A percentile compares a stretch with the other conserved stretches of the same genome.
Conservation (phyloP, 805 yeast genomes). For the Yarrowia alimentaria region DNA sequence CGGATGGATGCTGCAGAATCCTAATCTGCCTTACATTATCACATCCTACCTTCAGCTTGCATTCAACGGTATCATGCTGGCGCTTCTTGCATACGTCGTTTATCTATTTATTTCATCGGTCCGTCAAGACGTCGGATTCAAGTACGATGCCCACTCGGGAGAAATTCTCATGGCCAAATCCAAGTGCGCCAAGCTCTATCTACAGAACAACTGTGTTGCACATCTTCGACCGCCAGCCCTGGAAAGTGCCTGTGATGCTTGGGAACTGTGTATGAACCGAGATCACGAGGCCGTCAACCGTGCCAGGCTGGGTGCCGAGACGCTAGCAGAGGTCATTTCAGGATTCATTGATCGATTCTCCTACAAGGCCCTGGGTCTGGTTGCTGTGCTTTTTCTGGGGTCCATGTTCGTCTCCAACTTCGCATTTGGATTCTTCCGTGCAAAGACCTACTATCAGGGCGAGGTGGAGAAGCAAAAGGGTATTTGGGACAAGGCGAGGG, state of each 20-base stretch:
- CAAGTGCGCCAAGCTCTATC: constrained; percentile 64
- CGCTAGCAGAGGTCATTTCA: constrained; percentile 74
- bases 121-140: constrained; percentile 63
- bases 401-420: constrained; percentile 32
- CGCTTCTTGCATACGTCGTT: constrained; percentile 49
- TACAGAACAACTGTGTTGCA: constrained; percentile 61
- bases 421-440: constrained; percentile 34
- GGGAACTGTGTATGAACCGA: constrained; percentile 77
- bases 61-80: constrained; percentile 52
- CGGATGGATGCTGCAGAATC: constrained; percentile 28
- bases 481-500: constrained; percentile 10
- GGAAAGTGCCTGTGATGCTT: constrained; percentile 62
- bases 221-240: constrained; percentile 69
- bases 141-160: constrained; percentile 55
- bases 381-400: constrained; percentile 16
- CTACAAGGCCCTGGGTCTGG: constrained; percentile 34
- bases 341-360: constrained; percentile 68
- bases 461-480: constrained; percentile 23
- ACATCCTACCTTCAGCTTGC: constrained; percentile 64
- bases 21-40: constrained; percentile 50
- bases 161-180: constrained; percentile 60
- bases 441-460: constrained; percentile 28
- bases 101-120: constrained; percentile 52
- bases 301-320: constrained; percentile 69
- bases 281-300: constrained; percentile 65